Conservation (phyloP, 176 grass and related monocot species). For the Melocanna baccifera region DNA sequence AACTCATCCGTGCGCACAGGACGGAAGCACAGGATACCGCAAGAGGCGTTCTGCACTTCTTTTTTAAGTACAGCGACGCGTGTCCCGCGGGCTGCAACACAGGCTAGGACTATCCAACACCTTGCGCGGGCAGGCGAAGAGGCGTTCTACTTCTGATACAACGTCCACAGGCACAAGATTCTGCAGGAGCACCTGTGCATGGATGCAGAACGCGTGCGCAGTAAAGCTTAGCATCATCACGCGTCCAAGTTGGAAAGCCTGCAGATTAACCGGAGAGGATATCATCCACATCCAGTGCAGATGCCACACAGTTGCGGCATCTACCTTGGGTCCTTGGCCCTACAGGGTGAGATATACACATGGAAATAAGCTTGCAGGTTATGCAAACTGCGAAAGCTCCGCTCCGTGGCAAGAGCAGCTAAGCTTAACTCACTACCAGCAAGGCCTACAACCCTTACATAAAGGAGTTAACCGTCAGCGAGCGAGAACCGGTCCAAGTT, state of each 20-base stretch:
- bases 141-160: not conserved
- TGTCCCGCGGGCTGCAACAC: too few species aligned
- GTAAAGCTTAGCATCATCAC: not conserved
- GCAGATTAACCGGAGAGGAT: not conserved
- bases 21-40: too few species aligned
- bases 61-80: too few species aligned
- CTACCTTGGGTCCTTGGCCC: not conserved
- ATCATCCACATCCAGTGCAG: not conserved
- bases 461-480: slow-evolving; percentile 10
- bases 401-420: not conserved
- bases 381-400: not conserved
- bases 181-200: not conserved
- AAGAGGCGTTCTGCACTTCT: too few species aligned
- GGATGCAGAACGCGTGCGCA: not conserved
- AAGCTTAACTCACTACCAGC: not conserved
- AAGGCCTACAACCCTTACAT: not conserved
- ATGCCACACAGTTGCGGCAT: not conserved
- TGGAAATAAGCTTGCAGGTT: not conserved
- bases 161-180: not conserved
- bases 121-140: too few species aligned
- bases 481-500: not conserved
- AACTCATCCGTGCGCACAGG: too few species aligned
- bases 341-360: not conserved
- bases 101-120: too few species aligned
- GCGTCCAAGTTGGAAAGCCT: not conserved